Conservation (phyloP, 2,329 filamentous ascomycete species). For the Penicillium glabrum region DNA sequence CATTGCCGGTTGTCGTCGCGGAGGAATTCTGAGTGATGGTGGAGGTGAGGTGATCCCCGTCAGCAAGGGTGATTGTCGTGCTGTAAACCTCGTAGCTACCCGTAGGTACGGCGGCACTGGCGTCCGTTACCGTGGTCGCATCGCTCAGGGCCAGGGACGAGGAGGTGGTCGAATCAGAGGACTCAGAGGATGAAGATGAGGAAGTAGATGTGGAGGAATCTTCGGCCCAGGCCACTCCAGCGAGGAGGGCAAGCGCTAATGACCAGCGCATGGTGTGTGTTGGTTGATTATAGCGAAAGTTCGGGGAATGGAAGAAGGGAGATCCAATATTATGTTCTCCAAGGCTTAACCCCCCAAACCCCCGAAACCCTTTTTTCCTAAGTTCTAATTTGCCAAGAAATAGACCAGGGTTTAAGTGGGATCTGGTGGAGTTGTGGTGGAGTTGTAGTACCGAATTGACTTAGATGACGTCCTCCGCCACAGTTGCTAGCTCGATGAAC, state of each 20-base stretch:
- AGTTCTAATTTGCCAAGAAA: neutral
- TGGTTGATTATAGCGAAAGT: neutral
- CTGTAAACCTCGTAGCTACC: slow-evolving; percentile 43
- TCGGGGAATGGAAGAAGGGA: neutral
- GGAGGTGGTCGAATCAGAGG: neutral
- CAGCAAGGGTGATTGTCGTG: slow-evolving; percentile 31
- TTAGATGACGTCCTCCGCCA: slow-evolving; percentile 9
- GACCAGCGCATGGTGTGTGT: slow-evolving; percentile 18
- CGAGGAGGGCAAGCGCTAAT: slow-evolving; percentile 13
- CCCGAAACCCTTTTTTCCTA: neutral
- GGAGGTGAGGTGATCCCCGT: slow-evolving; percentile 26
- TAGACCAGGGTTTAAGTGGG: neutral
- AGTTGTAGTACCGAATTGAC: neutral
- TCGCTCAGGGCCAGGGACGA: slow-evolving; percentile 15
- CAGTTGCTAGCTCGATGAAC: slow-evolving; percentile 1
- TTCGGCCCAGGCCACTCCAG: slow-evolving; percentile 9
- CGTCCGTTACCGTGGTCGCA: slow-evolving; percentile 19
- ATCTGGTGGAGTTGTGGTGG: neutral
- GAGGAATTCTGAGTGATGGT: slow-evolving; percentile 31
- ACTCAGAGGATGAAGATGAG: slow-evolving; percentile 12
- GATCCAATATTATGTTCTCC: neutral
- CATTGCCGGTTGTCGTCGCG: slow-evolving; percentile 28
- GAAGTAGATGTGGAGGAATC: slow-evolving; percentile 3
- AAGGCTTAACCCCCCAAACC: neutral
- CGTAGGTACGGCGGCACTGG: slow-evolving; percentile 32